Base-by-base conservation (phyloP, 192 early-diverging fungal species). In the Phycomyces nitens region DNA sequence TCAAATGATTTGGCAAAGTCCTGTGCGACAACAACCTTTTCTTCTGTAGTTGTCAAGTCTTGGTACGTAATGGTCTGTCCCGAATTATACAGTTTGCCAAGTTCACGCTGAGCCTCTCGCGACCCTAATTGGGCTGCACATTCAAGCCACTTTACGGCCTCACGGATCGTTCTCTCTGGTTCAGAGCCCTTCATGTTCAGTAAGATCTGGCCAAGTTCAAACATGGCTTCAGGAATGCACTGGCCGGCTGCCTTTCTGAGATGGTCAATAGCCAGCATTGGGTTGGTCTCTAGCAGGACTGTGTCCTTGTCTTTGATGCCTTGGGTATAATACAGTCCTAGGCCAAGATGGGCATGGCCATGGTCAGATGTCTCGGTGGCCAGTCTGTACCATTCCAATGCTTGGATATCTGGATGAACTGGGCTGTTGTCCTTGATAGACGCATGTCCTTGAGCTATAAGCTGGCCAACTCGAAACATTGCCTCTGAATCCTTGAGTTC, bases 1-100 rank as follows among this genome's bases (percentile, higher is more conserved):
- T 71, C 64, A 15, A 55, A 71, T 16, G 69, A 64, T 18, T 60
- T 65, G 60, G 58, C 69, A 60, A 71, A 60, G 44, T 71, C 58
- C 53, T 65, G 62, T 16, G 56, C 22, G 10, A 71, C 38, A 22
- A 62, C n/a, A 18, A 40, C 39, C 43, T 21, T 39, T 51, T 56
- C 62, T 11, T 52, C 50, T 26, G 50, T 41, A 40, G n/a, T n/a
- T n/a, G n/a, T n/a, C n/a, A n/a, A n/a, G n/a, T n/a, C n/a, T n/a
- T n/a, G 27, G 26, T 43, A 41, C 14, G 23, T 53, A 5, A 54
- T 9, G 27, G 60, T 59, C 18, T 47, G 53, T 10, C 66, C 66
- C 12, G 40, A 20, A 56, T 68, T 58, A 47, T 68, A 68, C 0
- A 68, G 41, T 44, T 27, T 40, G 12, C 59, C 66, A 15, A 68